Evolutionary conservation across 495 filamentous ascomycete species (phyloP).

Genomic region (Clavariopsis aquatica): DNA sequence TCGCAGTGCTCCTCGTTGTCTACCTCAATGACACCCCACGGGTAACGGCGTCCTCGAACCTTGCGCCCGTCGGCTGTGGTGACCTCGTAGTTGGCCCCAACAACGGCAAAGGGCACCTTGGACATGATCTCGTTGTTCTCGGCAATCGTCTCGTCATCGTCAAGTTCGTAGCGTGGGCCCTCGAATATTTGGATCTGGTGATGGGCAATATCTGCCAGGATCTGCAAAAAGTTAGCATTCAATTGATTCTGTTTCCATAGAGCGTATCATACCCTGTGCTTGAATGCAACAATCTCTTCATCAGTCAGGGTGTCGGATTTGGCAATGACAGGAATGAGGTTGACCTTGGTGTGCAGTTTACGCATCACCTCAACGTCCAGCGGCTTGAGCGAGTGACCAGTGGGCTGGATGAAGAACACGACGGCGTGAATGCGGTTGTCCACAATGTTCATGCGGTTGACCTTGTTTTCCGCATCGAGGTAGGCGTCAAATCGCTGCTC

Average conservation of each 20-base stretch:
- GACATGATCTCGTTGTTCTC: constrained; percentile 99
- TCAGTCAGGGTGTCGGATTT: constrained; percentile 98
- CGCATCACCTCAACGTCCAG: constrained; percentile 99
- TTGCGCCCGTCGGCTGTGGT: constrained; percentile 88
- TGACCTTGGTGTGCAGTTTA: constrained; percentile 98
- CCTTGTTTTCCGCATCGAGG: constrained; percentile 98
- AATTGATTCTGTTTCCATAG: background rate
- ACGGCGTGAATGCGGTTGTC: constrained; percentile 98
- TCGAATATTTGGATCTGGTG: constrained; percentile 99
- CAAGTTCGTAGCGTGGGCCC: constrained; percentile 95
- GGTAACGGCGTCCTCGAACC: constrained; percentile 93
- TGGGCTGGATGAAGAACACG: constrained; percentile 99
- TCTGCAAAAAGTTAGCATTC: constrained; percentile 57
- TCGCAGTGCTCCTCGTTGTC: constrained; percentile 99
- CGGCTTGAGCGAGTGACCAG: constrained; percentile 98
- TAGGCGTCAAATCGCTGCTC: constrained; percentile 98
- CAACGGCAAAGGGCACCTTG: constrained; percentile 97
- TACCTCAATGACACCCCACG: constrained; percentile 98
- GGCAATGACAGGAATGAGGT: constrained; percentile 97
- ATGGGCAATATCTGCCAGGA: constrained; percentile 93
- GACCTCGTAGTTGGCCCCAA: constrained; percentile 93
- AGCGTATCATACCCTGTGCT: constrained; percentile 75
- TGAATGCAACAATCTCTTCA: constrained; percentile 91
- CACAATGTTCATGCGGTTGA: constrained; percentile 99
- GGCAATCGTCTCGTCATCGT: constrained; percentile 98